These are phyloP conservation scores for Solanum hybrid DNA, from an alignment of 305 asterid species.

Conservation along the genomic window DNA sequence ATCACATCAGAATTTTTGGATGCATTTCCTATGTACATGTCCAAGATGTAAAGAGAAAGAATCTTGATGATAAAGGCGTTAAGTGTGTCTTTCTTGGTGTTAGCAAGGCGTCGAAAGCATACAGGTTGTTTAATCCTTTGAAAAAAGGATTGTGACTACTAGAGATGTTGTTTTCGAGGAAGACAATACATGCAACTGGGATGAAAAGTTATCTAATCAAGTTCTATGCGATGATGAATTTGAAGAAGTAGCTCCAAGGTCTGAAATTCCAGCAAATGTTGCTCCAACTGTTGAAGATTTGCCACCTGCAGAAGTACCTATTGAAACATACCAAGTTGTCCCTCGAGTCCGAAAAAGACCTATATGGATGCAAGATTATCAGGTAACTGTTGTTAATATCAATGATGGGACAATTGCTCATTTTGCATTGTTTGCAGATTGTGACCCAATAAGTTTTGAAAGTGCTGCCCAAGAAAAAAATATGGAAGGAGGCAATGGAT, in stretches of 20 bases:
- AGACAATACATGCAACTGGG: neutral
- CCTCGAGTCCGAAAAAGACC: neutral
- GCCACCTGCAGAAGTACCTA: neutral
- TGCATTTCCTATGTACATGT: too few relatives aligned
- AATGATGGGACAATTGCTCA: neutral
- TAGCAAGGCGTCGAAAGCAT: neutral
- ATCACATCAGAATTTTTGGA: neutral
- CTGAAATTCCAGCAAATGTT: neutral
- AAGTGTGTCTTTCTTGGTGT: neutral
- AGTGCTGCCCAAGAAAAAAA: neutral
- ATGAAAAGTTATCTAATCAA: neutral
- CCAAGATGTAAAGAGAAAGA: neutral
- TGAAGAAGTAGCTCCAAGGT: neutral
- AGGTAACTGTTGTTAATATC: neutral
- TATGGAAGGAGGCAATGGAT: neutral
- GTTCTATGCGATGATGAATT: neutral
- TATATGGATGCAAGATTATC: neutral
- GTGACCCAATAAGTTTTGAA: neutral
- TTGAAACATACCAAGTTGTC: neutral
- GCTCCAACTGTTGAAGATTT: neutral
- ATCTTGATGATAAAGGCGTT: neutral
- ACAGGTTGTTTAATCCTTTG: neutral
- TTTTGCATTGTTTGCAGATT: neutral
- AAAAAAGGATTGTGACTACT: neutral
- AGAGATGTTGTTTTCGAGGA: neutral